A percentile compares a stretch with the other conserved stretches of the same genome.
Conservation (phyloP, 345 rosid genomes). For the Hibiscus tridactylites region DNA sequence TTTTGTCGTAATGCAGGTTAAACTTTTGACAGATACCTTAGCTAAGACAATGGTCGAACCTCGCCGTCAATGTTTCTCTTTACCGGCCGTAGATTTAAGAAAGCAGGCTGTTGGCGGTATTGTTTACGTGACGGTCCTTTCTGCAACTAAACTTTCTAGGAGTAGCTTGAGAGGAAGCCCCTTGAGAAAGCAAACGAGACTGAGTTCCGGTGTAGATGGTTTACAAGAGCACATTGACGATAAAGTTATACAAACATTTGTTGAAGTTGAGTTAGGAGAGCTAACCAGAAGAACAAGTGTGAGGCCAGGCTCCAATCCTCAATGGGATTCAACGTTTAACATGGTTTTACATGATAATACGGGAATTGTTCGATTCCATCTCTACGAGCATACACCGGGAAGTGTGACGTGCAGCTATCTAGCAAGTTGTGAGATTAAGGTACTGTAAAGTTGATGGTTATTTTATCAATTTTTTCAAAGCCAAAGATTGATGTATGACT, state of each 20-base stretch:
- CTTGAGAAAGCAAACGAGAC: conserved; percentile 33
- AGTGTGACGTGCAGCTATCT: conserved; percentile 60
- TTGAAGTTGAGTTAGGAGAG: conserved; percentile 85
- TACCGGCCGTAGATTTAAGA: conserved; percentile 70
- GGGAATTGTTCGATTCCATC: conserved; percentile 63
- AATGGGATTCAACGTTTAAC: conserved; percentile 76
- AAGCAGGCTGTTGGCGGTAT: conserved; percentile 83
- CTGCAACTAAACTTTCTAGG: conserved; percentile 60
- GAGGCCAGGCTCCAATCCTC: conserved; percentile 58
- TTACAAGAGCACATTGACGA: conserved; percentile 31
- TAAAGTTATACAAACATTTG: conserved; percentile 65
- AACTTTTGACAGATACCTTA: conserved; percentile 67
- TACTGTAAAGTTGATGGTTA: conserved; percentile 14
- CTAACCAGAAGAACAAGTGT: conserved; percentile 65
- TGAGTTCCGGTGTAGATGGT: conserved; percentile 20
- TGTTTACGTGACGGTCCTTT: conserved; percentile 60
- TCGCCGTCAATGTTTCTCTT: conserved; percentile 62
- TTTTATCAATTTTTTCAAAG: not conserved
- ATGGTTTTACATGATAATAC: conserved; percentile 81
- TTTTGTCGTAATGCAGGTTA: conserved; percentile 41
- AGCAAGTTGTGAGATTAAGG: conserved; percentile 93
- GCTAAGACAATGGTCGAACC: conserved; percentile 96
- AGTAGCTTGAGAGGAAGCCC: conserved; percentile 57
- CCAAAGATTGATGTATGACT: not conserved
- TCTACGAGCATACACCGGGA: conserved; percentile 56